A percentile compares a stretch with the other conserved stretches of the same genome.
Conservation (phyloP, 306 rosid species). For the Begonia peltatifolia region DNA sequence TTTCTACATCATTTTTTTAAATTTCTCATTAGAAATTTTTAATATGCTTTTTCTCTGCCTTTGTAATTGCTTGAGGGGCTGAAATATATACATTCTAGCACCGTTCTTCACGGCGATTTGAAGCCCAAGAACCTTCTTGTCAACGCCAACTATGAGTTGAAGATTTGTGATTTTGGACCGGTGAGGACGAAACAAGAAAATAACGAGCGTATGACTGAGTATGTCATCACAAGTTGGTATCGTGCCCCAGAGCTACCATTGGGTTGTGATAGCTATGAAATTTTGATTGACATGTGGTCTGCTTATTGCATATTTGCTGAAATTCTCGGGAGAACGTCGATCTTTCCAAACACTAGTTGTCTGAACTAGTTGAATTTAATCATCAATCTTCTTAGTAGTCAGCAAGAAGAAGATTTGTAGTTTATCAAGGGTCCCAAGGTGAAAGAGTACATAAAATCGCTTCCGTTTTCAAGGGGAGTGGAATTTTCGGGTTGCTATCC, state of each 20-base stretch:
- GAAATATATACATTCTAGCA: constrained; percentile 74
- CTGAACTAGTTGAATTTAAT: constrained; percentile 66
- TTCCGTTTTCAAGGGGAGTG: constrained; percentile 41
- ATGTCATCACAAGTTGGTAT: constrained; percentile 91
- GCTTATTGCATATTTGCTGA: constrained; percentile 92
- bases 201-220: constrained; percentile 75
- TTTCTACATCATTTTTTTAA: neutral
- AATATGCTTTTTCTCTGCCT: constrained; percentile 2
- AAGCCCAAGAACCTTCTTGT: constrained; percentile 83
- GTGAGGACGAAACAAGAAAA: constrained; percentile 54
- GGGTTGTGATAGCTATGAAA: constrained; percentile 69
- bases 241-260: constrained; percentile 86
- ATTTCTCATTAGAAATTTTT: neutral
- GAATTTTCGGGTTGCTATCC: constrained; percentile 52
- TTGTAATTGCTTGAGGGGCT: constrained; percentile 70
- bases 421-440: constrained; percentile 59
- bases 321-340: constrained; percentile 72
- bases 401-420: constrained; percentile 32
- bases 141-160: constrained; percentile 60
- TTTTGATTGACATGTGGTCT: constrained; percentile 87
- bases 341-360: constrained; percentile 64
- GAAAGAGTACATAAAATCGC: constrained; percentile 41
- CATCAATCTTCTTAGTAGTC: constrained; percentile 67
- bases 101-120: constrained; percentile 76
- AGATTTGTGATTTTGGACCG: constrained; percentile 84